Evolutionary conservation across 345 rosid species (phyloP).

Genomic region (Populus euphratica): DNA sequence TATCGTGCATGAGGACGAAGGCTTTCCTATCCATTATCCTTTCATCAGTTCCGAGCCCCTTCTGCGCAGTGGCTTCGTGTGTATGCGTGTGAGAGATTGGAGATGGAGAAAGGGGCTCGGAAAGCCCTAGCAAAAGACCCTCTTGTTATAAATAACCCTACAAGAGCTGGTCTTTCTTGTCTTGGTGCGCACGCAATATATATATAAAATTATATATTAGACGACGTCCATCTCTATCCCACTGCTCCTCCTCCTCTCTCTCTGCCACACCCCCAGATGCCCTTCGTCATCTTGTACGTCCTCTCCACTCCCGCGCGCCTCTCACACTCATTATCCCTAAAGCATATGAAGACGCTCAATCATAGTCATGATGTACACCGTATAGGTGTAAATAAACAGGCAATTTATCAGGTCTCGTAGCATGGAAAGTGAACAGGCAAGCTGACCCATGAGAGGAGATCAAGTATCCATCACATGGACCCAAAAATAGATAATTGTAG

Average conservation of each 20-base stretch:
- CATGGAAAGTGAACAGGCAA: neutral
- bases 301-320: neutral
- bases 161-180: constrained; percentile 19
- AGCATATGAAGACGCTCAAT: too few relatives aligned
- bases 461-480: constrained; percentile 34
- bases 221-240: constrained; percentile 8
- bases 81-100: neutral
- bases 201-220: too few relatives aligned
- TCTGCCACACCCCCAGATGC: neutral
- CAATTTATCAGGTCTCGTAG: neutral
- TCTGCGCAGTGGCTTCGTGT: constrained; percentile 7
- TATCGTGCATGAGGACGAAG: constrained; percentile 44
- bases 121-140: constrained; percentile 22
- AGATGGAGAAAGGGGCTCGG: constrained; percentile 7
- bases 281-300: neutral
- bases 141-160: constrained; percentile 16
- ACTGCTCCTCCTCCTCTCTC: neutral
- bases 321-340: neutral
- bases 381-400: neutral
- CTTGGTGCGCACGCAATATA: neutral
- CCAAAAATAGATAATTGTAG: constrained; percentile 23
- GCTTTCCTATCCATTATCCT: constrained; percentile 43
- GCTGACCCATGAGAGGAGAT: constrained; percentile 43
- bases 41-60: constrained; percentile 24
- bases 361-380: too few relatives aligned